phyloP scores from a whole-genome alignment of 2,329 filamentous ascomycete species.

The Neonectria faginata region DNA sequence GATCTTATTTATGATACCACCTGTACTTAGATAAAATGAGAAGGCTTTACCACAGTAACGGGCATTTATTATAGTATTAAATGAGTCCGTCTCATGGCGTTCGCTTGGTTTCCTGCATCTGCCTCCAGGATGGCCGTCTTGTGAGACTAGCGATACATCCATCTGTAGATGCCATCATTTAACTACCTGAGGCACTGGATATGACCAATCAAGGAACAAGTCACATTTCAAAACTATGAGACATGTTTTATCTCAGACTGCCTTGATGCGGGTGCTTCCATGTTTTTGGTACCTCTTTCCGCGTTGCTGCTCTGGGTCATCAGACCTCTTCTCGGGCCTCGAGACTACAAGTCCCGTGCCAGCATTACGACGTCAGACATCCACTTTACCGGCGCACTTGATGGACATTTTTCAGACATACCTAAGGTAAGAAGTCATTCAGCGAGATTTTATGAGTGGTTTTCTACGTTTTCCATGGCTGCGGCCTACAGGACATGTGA shows the following conservation, averaged over 20 bases:
- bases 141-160: too few species aligned
- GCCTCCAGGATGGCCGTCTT: not conserved
- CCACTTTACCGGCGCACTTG: not conserved
- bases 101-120: not conserved
- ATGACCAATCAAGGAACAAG: not conserved
- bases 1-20: too few species aligned
- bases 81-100: too few species aligned
- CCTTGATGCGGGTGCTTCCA: not conserved
- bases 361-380: slow-evolving; percentile 23
- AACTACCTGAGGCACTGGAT: not conserved
- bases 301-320: slow-evolving; percentile 24
- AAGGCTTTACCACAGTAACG: too few species aligned
- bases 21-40: too few species aligned
- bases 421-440: not conserved
- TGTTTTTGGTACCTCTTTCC: not conserved
- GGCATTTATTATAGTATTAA: too few species aligned
- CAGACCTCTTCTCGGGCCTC: slow-evolving; percentile 22
- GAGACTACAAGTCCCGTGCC: slow-evolving; percentile 32
- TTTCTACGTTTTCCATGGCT: slow-evolving; percentile 5
- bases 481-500: slow-evolving; percentile 26
- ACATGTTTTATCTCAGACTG: not conserved
- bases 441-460: not conserved
- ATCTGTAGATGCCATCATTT: not conserved
- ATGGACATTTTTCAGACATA: not conserved
- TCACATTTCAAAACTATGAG: not conserved